Evolutionary conservation across 148 eudicot genomes (phyloP).

Genomic region (Camellia japonica): DNA sequence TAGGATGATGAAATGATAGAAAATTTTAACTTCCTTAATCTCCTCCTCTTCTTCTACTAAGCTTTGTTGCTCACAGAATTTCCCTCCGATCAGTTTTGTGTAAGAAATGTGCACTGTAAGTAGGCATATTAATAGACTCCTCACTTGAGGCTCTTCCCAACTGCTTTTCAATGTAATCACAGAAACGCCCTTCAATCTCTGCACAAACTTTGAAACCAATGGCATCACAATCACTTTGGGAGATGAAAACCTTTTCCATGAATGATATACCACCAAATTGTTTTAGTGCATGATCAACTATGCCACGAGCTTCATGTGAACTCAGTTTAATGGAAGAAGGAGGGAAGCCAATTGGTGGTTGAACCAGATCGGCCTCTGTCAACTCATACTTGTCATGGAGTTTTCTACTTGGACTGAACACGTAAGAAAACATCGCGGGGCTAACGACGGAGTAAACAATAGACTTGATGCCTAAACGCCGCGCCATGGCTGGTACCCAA

Average conservation of each 20-base stretch:
- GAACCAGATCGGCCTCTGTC: neutral
- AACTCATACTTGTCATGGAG: neutral
- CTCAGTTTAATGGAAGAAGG: neutral
- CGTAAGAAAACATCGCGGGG: neutral
- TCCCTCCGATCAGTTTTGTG: too few species aligned
- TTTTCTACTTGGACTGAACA: neutral
- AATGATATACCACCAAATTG: conserved; percentile 31
- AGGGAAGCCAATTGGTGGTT: conserved; percentile 3
- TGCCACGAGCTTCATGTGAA: conserved; percentile 28
- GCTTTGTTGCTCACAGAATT: too few species aligned
- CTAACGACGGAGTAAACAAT: neutral
- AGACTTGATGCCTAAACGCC: conserved; percentile 7
- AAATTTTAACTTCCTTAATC: too few species aligned
- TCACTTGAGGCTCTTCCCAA: conserved; percentile 22
- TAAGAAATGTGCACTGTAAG: too few species aligned
- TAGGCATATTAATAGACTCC: too few species aligned
- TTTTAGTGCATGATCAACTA: conserved; percentile 8
- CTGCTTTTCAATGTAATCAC: conserved; percentile 20
- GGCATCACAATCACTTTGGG: conserved; percentile 40
- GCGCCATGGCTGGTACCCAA: conserved; percentile 18
- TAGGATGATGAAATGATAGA: too few species aligned
- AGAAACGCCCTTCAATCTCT: conserved; percentile 39
- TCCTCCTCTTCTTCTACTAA: too few species aligned
- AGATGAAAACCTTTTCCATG: conserved; percentile 23
- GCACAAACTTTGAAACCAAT: conserved; percentile 40